Evolutionary conservation across 2,329 filamentous ascomycete genomes (phyloP), one percentile per base, ranked within the genome.

Genomic region (Cladosporium sp.): DNA sequence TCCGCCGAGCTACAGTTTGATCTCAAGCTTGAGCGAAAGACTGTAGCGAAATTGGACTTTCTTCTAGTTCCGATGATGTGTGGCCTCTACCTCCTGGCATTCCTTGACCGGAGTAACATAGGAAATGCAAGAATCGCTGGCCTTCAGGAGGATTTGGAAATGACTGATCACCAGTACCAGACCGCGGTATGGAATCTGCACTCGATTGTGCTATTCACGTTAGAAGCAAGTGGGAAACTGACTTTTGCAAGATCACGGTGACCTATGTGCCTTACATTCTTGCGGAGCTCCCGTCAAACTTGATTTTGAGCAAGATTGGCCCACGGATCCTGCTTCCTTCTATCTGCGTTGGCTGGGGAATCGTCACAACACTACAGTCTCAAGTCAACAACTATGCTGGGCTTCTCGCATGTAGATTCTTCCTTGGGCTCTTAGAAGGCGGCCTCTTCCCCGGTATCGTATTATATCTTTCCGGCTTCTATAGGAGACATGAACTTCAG

Each of bases 41-140:
- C 89, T 57, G 77, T 82, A 63, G 78, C 80, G 56, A 89, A 88
- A 69, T 80, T 89, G 46, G 86, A 90, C 62, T 59, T 75, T n/a
- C 77, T 84, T 39, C 52, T 88, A 66, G 71, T 88, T 49, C 83
- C 84, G 0, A 81, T 82, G 69, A 72, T 88, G 53, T 79, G 88
- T 41, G 62, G 87, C 54, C 77, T 80, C 66, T 80, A 79, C 56
- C 67, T 80, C 1, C 67, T 80, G 52, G 79, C 78, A 61, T 39
- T 46, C 15, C 8, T 46, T 0, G 42, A 46, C 9, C 11, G 46
- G 2, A 27, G 22, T 11, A 49, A 49, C n/a, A 22, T 52, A 19
- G 43, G 41, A 1, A 39, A 41, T 15, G 48, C 48, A 2, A 30
- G 48, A 12, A 30, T 36, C 3, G 48, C 38, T 4, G 49, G 51